Percentiles rank a stretch among this genome's conserved stretches.
Conservation (phyloP, 495 filamentous ascomycete species). For the Aspergillus funiculosus region DNA sequence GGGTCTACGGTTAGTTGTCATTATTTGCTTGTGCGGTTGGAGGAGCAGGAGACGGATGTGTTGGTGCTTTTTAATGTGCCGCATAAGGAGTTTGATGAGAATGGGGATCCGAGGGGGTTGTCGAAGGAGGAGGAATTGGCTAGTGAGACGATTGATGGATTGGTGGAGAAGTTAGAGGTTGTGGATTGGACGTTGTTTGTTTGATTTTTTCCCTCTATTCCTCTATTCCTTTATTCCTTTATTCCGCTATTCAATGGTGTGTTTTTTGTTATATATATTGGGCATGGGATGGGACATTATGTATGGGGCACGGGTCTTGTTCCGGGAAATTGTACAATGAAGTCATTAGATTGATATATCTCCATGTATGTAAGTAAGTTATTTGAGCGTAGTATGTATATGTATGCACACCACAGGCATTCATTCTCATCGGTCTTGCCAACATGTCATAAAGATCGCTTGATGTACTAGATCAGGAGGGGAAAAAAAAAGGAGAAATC, state of each 20-base stretch:
- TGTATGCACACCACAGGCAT: constrained; percentile 3
- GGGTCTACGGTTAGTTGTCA: constrained; percentile 28
- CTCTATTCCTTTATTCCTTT: too few relatives aligned
- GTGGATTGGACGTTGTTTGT: constrained; percentile 78
- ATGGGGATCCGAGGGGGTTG: constrained; percentile 30
- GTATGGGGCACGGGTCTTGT: too few relatives aligned
- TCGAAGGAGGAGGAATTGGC: constrained; percentile 58
- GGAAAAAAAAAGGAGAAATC: neutral
- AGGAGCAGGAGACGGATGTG: constrained; percentile 74
- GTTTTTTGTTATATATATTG: neutral
- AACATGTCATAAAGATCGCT: neutral
- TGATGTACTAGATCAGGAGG: neutral
- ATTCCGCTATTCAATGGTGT: neutral
- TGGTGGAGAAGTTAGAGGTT: constrained; percentile 68
- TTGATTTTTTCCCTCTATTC: neutral
- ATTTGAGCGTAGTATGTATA: too few relatives aligned
- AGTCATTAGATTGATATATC: too few relatives aligned
- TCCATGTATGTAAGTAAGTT: too few relatives aligned
- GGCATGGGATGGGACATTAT: too few relatives aligned
- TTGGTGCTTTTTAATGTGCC: constrained; percentile 87
- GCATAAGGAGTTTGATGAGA: constrained; percentile 59
- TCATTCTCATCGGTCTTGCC: neutral
- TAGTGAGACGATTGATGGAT: constrained; percentile 52
- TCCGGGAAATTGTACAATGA: too few relatives aligned
- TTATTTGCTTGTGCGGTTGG: constrained; percentile 61